A percentile compares a stretch with the other conserved stretches of the same genome.
Conservation (phyloP, 331 rosid species). For the Spiraea crenata region DNA sequence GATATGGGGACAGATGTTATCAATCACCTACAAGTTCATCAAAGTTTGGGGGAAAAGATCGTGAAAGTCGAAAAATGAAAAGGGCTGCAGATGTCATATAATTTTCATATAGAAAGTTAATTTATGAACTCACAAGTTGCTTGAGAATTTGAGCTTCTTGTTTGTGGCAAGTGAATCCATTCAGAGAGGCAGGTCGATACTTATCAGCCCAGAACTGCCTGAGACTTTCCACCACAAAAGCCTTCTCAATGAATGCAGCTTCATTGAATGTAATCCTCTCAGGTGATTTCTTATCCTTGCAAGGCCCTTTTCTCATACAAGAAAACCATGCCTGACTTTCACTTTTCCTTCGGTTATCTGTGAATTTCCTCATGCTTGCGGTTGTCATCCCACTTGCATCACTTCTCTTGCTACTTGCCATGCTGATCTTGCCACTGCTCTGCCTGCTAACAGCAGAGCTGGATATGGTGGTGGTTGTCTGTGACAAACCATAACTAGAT, state of each 20-base stretch:
- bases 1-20: conserved; percentile 58
- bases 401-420: conserved; percentile 42
- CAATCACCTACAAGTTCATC: conserved; percentile 47
- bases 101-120: not conserved
- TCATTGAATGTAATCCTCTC: conserved; percentile 50
- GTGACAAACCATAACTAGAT: conserved; percentile 34
- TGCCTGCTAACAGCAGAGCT: conserved; percentile 47
- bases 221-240: conserved; percentile 55
- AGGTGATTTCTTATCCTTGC: conserved; percentile 58
- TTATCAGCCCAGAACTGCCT: conserved; percentile 84
- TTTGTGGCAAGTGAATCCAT: conserved; percentile 74
- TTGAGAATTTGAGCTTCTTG: conserved; percentile 73
- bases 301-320: conserved; percentile 67
- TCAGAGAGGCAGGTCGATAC: conserved; percentile 61
- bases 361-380: conserved; percentile 56
- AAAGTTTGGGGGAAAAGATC: not conserved
- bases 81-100: not conserved
- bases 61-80: conserved; percentile 4
- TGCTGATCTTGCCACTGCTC: conserved; percentile 36
- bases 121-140: conserved; percentile 49
- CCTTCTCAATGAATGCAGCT: conserved; percentile 56
- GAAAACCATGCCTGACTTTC: conserved; percentile 58
- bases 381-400: conserved; percentile 52
- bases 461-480: conserved; percentile 27
- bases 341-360: conserved; percentile 46